phyloP scores from a whole-genome alignment of 768 basidiomycete species.

The Galerina marginata region DNA sequence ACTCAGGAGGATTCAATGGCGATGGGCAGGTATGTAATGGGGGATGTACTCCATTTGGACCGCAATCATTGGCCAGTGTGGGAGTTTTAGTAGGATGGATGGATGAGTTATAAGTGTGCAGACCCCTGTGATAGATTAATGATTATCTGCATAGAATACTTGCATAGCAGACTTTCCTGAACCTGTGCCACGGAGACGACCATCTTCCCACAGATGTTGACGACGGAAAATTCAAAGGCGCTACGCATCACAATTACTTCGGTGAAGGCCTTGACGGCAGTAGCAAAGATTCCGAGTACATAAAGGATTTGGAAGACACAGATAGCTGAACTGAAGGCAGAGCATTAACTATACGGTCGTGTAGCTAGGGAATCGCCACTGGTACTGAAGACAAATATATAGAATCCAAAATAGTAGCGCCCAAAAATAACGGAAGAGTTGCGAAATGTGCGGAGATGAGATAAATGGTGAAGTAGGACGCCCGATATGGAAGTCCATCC shows the following conservation, averaged over 20 bases:
- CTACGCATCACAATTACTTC: too few relatives aligned
- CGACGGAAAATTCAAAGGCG: neutral
- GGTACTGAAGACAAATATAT: neutral
- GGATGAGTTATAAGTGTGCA: neutral
- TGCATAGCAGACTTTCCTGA: neutral
- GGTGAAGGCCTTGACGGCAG: too few relatives aligned
- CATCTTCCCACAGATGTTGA: neutral
- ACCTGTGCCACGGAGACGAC: neutral
- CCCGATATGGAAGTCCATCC: conserved; percentile 27
- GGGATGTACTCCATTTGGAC: neutral
- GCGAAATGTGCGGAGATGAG: conserved; percentile 42
- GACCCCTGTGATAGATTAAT: conserved; percentile 8
- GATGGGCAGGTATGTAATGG: neutral
- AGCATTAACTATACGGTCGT: too few relatives aligned
- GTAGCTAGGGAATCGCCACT: too few relatives aligned
- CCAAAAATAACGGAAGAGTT: neutral
- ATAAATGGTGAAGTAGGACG: conserved; percentile 25
- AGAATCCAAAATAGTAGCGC: neutral
- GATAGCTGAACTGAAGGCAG: too few relatives aligned
- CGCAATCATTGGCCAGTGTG: conserved; percentile 8
- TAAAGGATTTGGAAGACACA: too few relatives aligned
- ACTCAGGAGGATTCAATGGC: neutral
- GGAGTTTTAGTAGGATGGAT: conserved; percentile 1
- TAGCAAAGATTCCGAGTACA: too few relatives aligned
- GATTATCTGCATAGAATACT: neutral